These are phyloP conservation scores for Ophiostoma australiae DNA, from an alignment of 2,329 filamentous ascomycete species.

Conservation along the genomic window DNA sequence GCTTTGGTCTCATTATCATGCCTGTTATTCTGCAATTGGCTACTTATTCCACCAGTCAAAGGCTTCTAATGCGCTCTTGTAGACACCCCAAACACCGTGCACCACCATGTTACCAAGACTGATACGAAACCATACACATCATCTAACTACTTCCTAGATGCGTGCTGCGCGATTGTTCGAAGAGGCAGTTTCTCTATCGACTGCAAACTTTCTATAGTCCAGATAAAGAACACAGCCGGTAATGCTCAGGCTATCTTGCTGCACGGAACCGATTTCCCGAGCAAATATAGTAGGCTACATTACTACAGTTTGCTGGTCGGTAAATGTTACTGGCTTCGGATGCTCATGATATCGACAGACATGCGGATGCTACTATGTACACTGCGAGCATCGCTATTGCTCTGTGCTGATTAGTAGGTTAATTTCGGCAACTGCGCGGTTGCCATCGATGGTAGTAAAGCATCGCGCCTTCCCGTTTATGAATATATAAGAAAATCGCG, in stretches of 20 bases:
- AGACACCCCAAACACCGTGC: background rate
- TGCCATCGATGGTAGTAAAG: background rate
- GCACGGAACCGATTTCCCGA: background rate
- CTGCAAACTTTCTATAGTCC: background rate
- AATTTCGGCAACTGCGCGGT: background rate
- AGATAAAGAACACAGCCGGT: background rate
- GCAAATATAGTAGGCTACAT: background rate
- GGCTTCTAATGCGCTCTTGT: background rate
- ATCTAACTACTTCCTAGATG: background rate
- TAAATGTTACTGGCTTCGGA: background rate
- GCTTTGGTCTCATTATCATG: background rate
- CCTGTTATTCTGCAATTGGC: background rate
- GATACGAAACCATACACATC: background rate
- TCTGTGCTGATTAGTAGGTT: background rate
- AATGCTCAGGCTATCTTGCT: too few relatives aligned
- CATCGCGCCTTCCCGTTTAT: background rate
- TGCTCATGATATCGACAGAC: background rate
- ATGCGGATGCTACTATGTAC: background rate
- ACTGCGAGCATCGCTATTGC: background rate
- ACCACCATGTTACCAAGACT: background rate
- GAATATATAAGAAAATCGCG: background rate
- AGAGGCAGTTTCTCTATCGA: background rate
- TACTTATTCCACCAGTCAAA: constrained; percentile 11
- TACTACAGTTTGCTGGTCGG: background rate
- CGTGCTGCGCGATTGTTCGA: background rate